Base-by-base conservation (phyloP, 306 rosid genomes). In the Cicer arietinum region DNA sequence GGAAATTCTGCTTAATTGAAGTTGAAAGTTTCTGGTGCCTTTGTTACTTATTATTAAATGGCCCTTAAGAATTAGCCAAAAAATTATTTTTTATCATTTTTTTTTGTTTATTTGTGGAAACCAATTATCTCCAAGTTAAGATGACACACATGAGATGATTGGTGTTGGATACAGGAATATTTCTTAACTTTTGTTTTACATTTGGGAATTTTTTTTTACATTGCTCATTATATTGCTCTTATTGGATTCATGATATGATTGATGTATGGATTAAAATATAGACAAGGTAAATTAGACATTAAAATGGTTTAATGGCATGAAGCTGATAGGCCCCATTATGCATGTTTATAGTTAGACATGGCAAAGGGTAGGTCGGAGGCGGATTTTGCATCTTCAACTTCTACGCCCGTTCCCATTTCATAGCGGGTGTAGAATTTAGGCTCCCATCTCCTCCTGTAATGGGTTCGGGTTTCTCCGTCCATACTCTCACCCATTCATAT, bases 131-230 rank as follows among this genome's bases (percentile, higher is more conserved):
- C 88, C 66, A 47, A 7, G 56, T 74, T 75, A 80, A 86, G 82
- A 83, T 77, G 79, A 62, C 81, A 69, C 81, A 69, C 77, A 74
- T 84, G 80, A 69, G 88, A 81, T 83, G 20, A 71, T 79, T 81
- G 85, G 75, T 75, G 73, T 67, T 68, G 79, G 86, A 72, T 79
- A 69, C 69, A 69, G 80, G 71, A 83, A 61, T 54, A 76, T 78
- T 76, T 79, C 67, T 81, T 66, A 71, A 84, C 80, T 80, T 43
- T 83, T 79, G 85, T 67, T 77, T 78, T 86, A 65, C 82, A 69
- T 74, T 80, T 79, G 50, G 85, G 68, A 25, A 66, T n/a, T 37
- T 22, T 71, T 44, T 44, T 51, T 48, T 75, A 64, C 82, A 22
- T 71, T 75, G 67, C 63, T 64, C 35, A 7, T 67, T 58, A 41